phyloP scores from a whole-genome alignment of 2,329 filamentous ascomycete genomes.

The Chaetomium globosum region DNA sequence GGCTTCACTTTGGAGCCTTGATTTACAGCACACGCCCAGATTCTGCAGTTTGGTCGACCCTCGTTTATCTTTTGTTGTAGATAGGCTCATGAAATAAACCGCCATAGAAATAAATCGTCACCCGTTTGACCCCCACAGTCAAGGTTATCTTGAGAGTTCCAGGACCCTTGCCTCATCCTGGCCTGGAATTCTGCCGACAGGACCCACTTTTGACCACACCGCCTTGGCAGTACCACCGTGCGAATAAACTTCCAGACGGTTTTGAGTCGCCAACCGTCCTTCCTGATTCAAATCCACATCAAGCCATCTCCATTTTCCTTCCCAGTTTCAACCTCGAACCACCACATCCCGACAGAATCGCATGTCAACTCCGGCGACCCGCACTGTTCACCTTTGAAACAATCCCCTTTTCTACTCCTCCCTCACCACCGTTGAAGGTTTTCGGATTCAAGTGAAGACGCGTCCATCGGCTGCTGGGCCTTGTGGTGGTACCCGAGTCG shows the following conservation, averaged over 20 bases:
- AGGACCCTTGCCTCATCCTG: not conserved
- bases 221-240: conserved; percentile 1
- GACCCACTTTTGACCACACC: not conserved
- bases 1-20: not conserved
- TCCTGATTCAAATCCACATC: not conserved
- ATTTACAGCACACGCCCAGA: not conserved
- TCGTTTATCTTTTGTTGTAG: not conserved
- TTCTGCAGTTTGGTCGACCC: not conserved
- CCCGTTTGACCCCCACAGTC: not conserved
- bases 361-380: not conserved
- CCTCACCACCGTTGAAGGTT: conserved; percentile 13
- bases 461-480: conserved; percentile 20
- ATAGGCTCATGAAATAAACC: not conserved
- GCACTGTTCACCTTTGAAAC: conserved; percentile 14
- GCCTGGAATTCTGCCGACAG: not conserved
- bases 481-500: not conserved
- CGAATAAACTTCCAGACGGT: not conserved
- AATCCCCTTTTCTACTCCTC: not conserved
- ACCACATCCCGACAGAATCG: not conserved
- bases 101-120: not conserved
- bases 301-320: not conserved
- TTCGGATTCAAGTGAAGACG: conserved; percentile 35
- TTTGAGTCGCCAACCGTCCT: not conserved
- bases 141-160: not conserved
- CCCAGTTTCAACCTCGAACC: not conserved